Evolutionary conservation across 2,329 filamentous ascomycete genomes (phyloP), one percentile per base, ranked within the genome.

Genomic region (Bretziella fagacearum): DNA sequence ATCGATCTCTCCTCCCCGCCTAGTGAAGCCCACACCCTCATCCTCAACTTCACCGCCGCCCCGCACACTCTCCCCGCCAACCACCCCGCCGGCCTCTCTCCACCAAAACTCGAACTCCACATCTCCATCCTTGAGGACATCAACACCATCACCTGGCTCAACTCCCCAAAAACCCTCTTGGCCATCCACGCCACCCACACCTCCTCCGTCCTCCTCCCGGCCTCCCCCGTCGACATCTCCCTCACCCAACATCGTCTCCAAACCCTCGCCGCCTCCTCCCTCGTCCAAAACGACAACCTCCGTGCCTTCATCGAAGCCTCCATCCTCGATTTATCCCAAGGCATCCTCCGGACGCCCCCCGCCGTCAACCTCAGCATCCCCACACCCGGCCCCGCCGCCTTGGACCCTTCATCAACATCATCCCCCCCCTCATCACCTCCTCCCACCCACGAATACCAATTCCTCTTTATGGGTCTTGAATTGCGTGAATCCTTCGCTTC

Each of bases 381-480:
- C 68, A 35, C 39, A 3, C 25, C 27, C 10, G 13, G n/a, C 6
- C 37, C 15, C 10, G 45, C 40, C 10, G n/a, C 26, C 37, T 20
- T 40, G 17, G 11, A 4, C 25, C 8, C 10, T 18, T 4, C n/a
- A 26, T 13, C 23, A 15, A 29, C 18, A 17, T 17, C 17, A 8
- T 4, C 36, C 10, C 68, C 66, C 1, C 76, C 44, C 13, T 5
- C 18, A 2, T 27, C 20, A 17, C 25, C 37, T 15, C 15, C 27
- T 15, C 62, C 67, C 1, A 26, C 6, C 2, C 23, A 30, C 5
- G 50, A 58, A 33, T 39, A 63, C 3, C 50, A 54, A 10, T 65
- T 63, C 54, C 47, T 63, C 13, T 73, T 74, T 56, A 61, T 63
- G 41, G 70, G 71, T 6, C 60, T 73, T 1, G 71, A 77, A 54